Conservation (phyloP, 108 stramenopile genomes). For the Licmophora abbreviata region DNA sequence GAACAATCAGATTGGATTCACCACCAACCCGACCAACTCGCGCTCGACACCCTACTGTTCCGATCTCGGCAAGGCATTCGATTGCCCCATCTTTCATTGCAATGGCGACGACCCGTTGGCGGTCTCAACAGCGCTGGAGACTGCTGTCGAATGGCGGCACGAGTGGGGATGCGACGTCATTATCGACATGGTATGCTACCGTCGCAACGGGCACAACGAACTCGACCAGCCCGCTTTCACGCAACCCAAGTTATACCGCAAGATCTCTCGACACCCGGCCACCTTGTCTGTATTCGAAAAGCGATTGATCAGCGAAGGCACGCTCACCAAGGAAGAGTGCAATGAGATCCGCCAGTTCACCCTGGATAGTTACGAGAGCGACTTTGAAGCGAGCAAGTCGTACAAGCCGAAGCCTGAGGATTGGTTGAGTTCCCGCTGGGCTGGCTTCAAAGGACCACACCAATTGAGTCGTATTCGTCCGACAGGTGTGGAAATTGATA, state of each 20-base stretch:
- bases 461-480: conserved; percentile 82
- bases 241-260: conserved; percentile 92
- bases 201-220: conserved; percentile 99
- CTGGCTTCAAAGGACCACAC: conserved; percentile 88
- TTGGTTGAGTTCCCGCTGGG: conserved; percentile 93
- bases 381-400: conserved; percentile 88
- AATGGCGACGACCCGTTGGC: conserved; percentile 98
- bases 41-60: conserved; percentile 94
- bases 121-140: conserved; percentile 92
- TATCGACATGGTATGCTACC: conserved; percentile 98
- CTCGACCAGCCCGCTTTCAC: conserved; percentile 99
- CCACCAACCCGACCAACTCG: conserved; percentile 92
- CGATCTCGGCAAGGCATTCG: conserved; percentile 98
- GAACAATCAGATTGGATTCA: conserved; percentile 99
- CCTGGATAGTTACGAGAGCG: conserved; percentile 76
- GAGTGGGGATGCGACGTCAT: conserved; percentile 96
- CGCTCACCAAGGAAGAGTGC: conserved; percentile 74
- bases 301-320: conserved; percentile 69
- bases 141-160: conserved; percentile 96
- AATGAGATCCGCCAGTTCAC: conserved; percentile 81
- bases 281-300: conserved; percentile 86
- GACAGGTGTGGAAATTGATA: conserved; percentile 88
- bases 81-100: conserved; percentile 98
- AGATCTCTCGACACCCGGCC: conserved; percentile 83
- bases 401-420: conserved; percentile 70